Base-by-base conservation (phyloP, 179 eudicot species). In the Heliamphora pulchella region DNA sequence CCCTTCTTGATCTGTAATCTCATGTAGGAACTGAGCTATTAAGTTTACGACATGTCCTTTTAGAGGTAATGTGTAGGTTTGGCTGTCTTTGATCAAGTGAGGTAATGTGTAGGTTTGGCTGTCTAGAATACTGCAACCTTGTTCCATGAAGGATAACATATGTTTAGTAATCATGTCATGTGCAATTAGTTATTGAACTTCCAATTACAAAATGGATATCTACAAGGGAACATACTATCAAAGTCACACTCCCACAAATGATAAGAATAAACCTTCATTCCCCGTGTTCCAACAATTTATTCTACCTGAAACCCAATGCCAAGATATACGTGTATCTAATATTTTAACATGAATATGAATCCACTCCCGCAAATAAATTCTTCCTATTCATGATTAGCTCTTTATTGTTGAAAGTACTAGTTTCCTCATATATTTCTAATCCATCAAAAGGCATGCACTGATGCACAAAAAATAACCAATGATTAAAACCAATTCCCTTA, bases 91-190 rank as follows among this genome's bases (percentile, higher is more conserved):
- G 58, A 54, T 14, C 58, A 11, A 54, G 97, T 83, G 93, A 93
- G 2, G 84, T 87, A 85, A 91, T 90, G 89, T 93, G 90, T 82
- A 93, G 86, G 85, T 91, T 90, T 39, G 86, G 89, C 22, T 90
- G 95, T 95, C 89, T 84, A 62, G 93, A 93, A 80, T 91, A 91
- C 79, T 73, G 90, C 71, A 86, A 84, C 74, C 75, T 80, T 54
- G 93, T 91, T 75, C 95, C 93, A 17, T 91, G 89, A 88, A 93
- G 93, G 80, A 91, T 91, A 54, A 71, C 89, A 6, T 44, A 2
- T 15, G 22, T 66, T 66, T 66, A 13, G 11, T 15, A 15, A 15
- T 18, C 22, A 46, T 71, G 92, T 95, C 91, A 93, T 81, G 87
- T 89, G 61, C 91, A 91, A 81, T 93, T 79, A n/a, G 48, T 46